Evolutionary conservation across 2,329 filamentous ascomycete genomes (phyloP), one percentile per base, ranked within the genome.

Genomic region (Anisogramma anomala): DNA sequence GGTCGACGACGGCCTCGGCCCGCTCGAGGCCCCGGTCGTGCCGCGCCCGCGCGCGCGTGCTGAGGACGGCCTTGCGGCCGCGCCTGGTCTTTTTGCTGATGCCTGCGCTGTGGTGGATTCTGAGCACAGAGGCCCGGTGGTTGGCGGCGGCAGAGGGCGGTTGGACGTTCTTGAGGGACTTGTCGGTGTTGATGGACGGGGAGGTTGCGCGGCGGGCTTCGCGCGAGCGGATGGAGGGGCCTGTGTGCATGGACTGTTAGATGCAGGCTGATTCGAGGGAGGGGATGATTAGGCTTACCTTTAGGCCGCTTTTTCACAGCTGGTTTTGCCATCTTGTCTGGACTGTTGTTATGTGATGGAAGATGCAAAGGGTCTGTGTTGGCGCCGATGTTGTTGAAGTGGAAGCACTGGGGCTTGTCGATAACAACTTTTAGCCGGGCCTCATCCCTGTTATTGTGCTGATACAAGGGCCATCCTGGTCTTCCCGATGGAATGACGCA

Each of bases 201-300:
- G 80, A 82, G 13, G 76, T 75, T 34, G 78, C 82, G 49, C 84
- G 77, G 55, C 82, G 75, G 30, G 82, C 81, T 44, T 81, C 82
- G 49, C 84, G 80, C 39, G 84, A 88, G 64, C 80, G 82, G 43
- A 77, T 60, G 4, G 82, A 84, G 28, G 68, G 67, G 41, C 65
- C 78, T 83, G 55, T 17, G 13, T 15, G 11, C 6, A n/a, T 6
- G 3, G 13, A 14, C 13, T 22, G 20, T 3, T 22, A 34, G 6
- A 15, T n/a, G n/a, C n/a, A n/a, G n/a, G n/a, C n/a, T n/a, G n/a
- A n/a, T n/a, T n/a, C n/a, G n/a, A n/a, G n/a, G n/a, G n/a, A n/a
- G n/a, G n/a, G n/a, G n/a, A n/a, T n/a, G n/a, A n/a, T n/a, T n/a
- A n/a, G n/a, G 11, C 44, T 36, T 18, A 47, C 45, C 41, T 41